These are phyloP conservation scores for Linum trigynum DNA, from an alignment of 345 rosid genomes.

Conservation along the genomic window DNA sequence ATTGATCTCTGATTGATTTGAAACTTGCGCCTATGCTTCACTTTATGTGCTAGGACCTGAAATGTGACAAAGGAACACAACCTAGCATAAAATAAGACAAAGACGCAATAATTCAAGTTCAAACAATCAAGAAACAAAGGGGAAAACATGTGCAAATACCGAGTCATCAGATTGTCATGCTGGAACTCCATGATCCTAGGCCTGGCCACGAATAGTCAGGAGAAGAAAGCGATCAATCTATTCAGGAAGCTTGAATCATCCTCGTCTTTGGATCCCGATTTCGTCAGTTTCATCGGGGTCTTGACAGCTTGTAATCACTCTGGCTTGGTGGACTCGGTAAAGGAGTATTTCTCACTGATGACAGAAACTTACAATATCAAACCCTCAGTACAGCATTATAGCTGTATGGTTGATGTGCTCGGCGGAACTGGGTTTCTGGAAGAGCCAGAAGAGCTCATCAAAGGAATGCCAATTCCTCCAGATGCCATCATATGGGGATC, in stretches of 20 bases:
- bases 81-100: no score
- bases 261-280: constrained; percentile 42
- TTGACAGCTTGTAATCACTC: constrained; percentile 66
- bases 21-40: no score
- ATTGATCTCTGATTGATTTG: no score
- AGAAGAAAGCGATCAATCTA: constrained; percentile 40
- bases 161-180: no score
- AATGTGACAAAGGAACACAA: no score
- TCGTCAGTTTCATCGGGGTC: constrained; percentile 53
- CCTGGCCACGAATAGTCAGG: constrained; percentile 52
- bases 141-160: no score
- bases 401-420: constrained; percentile 54
- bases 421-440: constrained; percentile 52
- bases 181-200: constrained; percentile 86
- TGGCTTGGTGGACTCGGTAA: constrained; percentile 44
- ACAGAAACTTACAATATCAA: constrained; percentile 37
- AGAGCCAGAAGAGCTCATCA: constrained; percentile 55
- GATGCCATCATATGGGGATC: constrained; percentile 61
- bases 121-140: no score
- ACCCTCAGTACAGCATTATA: constrained; percentile 62
- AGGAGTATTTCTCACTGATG: constrained; percentile 44
- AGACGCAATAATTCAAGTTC: no score
- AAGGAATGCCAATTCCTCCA: constrained; percentile 39
- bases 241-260: constrained; percentile 40
- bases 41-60: no score